Base-by-base conservation (phyloP, 2,329 filamentous ascomycete species). In the Trichoderma gracile region DNA sequence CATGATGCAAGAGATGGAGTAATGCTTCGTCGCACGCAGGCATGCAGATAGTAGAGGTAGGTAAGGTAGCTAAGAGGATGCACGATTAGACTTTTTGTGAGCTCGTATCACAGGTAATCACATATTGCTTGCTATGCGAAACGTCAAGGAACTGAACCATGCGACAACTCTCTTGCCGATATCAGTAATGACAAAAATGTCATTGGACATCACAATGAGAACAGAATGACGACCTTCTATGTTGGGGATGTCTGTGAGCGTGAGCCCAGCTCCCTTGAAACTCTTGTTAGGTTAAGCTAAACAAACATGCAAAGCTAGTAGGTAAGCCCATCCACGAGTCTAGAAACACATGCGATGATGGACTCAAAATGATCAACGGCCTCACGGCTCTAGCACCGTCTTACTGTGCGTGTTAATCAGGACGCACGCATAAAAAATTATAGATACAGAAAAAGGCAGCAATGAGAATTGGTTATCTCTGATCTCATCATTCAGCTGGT, bases 211-310 rank as follows among this genome's bases (percentile, higher is more conserved):
- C 33, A 19, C 23, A 17, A 30, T 27, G 53, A 45, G 23, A 27
- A 25, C 21, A 4, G 33, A 52, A 14, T 42, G 17, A 8, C 8
- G 21, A 50, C 8, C 9, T 10, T 12, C 45, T 38, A 21, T 19
- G 45, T 43, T 60, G 57, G n/a, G 52, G 47, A 43, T 43, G 33
- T 60, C 15, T 60, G 43, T 52, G 46, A 52, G 43, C 17, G 25
- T 52, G 23, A 30, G 15, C 17, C 15, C 30, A 50, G 21, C 21
- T 25, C 23, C 42, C 21, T 38, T 50, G 27, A 45, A 33, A 38
- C 42, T 19, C n/a, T 7, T 33, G 42, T 46, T 47, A 21, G 55
- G n/a, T 30, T 30, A 17, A 38, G 19, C 49, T n/a, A 2, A 12
- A 54, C 21, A 14, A 5, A 33, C 38, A 8, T 33, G 27, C 14